phyloP scores from a whole-genome alignment of 371 early-diverging fungal species.

The Mucor piriformis region DNA sequence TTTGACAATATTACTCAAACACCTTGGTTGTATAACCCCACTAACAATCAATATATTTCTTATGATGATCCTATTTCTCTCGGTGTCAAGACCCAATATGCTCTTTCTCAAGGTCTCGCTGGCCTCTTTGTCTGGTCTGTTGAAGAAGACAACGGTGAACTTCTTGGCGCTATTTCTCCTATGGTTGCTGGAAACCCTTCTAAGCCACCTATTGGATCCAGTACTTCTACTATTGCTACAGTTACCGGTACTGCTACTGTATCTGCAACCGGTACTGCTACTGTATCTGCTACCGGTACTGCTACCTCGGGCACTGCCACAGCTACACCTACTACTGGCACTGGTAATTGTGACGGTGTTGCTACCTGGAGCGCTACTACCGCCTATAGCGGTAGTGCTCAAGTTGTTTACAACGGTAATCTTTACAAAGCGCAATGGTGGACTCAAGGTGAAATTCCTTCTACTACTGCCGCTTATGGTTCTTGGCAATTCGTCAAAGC shows the following conservation, averaged over 20 bases:
- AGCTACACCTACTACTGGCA: constrained; percentile 3
- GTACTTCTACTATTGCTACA: constrained; percentile 11
- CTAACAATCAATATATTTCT: constrained; percentile 58
- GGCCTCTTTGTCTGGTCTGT: constrained; percentile 68
- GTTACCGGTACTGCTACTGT: constrained; percentile 12
- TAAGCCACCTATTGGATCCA: constrained; percentile 9
- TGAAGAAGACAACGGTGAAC: constrained; percentile 58
- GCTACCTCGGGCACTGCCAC: constrained; percentile 8
- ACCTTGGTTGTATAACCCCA: constrained; percentile 69
- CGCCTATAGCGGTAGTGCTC: constrained; percentile 20
- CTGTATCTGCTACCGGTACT: constrained; percentile 2
- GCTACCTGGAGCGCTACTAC: constrained; percentile 14
- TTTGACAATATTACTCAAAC: constrained; percentile 63
- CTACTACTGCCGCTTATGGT: constrained; percentile 1
- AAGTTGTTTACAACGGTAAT: constrained; percentile 37
- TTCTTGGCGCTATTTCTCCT: constrained; percentile 43
- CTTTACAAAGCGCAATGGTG: constrained; percentile 52
- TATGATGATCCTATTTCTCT: constrained; percentile 69
- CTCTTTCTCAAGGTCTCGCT: constrained; percentile 45
- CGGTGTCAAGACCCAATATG: constrained; percentile 57
- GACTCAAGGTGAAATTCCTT: constrained; percentile 41
- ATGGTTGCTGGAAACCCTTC: constrained; percentile 16
- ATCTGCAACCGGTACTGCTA: constrained; percentile 3
- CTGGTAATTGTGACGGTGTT: not conserved
- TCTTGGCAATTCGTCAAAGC: constrained; percentile 17